phyloP scores from a whole-genome alignment of 2,329 filamentous ascomycete genomes.

The Colletotrichum sp. region DNA sequence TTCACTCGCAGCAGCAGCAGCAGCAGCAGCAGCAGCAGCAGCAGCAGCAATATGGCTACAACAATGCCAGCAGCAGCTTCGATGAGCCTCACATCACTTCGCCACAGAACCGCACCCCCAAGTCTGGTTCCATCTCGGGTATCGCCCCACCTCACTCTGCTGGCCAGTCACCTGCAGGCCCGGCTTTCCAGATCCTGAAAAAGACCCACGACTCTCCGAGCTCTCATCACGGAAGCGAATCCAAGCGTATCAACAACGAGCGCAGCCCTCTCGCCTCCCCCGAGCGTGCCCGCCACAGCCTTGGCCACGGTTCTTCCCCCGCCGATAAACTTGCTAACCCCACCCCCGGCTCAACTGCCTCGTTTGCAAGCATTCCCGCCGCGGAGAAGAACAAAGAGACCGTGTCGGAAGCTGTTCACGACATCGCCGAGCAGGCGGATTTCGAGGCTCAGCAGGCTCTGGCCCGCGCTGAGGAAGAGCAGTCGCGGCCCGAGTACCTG shows the following conservation, averaged over 20 bases:
- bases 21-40: slow-evolving; percentile 26
- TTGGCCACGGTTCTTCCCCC: slow-evolving; percentile 36
- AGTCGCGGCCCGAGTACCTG: slow-evolving; percentile 61
- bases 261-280: slow-evolving; percentile 50
- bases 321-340: slow-evolving; percentile 20
- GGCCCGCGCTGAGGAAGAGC: slow-evolving; percentile 63
- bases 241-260: slow-evolving; percentile 43
- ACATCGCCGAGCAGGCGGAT: slow-evolving; percentile 61
- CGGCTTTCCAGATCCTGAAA: slow-evolving; percentile 54
- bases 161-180: slow-evolving; percentile 34
- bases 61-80: slow-evolving; percentile 31
- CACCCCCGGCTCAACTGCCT: slow-evolving; percentile 22
- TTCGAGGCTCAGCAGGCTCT: slow-evolving; percentile 69
- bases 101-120: slow-evolving; percentile 46
- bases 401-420: slow-evolving; percentile 72
- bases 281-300: slow-evolving; percentile 43
- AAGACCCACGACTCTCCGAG: slow-evolving; percentile 45
- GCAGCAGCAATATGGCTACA: slow-evolving; percentile 22
- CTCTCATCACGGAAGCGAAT: slow-evolving; percentile 43
- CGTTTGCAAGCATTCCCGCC: slow-evolving; percentile 19
- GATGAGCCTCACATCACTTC: slow-evolving; percentile 47
- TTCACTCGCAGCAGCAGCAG: slow-evolving; percentile 29
- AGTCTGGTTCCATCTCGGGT: slow-evolving; percentile 38
- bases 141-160: slow-evolving; percentile 27
- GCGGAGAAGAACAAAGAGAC: slow-evolving; percentile 59